phyloP scores from a whole-genome alignment of 2,329 filamentous ascomycete species.

The Aspergillus aculeatus region DNA sequence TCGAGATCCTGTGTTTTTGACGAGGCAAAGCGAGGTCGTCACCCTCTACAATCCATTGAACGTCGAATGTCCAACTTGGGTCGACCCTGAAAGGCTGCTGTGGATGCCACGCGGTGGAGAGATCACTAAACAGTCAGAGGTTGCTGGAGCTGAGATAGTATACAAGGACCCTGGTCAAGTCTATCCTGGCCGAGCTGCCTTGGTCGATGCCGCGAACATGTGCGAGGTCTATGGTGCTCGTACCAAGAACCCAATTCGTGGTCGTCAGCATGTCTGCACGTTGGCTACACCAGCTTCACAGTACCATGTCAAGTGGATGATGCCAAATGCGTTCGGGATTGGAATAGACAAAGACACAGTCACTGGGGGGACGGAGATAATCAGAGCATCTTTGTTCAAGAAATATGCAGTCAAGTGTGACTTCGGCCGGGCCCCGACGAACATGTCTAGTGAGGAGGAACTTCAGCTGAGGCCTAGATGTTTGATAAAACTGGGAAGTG shows the following conservation, averaged over 20 bases:
- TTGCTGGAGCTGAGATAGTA: background rate
- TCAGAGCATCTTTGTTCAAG: conserved; percentile 22
- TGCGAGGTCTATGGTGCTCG: background rate
- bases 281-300: conserved; percentile 49
- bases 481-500: conserved; percentile 46
- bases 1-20: conserved; percentile 54
- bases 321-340: conserved; percentile 37
- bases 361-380: conserved; percentile 11
- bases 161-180: background rate
- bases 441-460: background rate
- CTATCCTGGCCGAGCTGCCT: background rate
- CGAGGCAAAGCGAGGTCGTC: conserved; percentile 49
- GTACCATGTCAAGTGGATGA: conserved; percentile 55
- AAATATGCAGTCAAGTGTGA: conserved; percentile 25
- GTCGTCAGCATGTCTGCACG: conserved; percentile 53
- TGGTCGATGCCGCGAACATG: background rate
- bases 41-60: conserved; percentile 50
- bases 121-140: background rate
- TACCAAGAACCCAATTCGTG: conserved; percentile 12
- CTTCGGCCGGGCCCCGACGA: conserved; percentile 19
- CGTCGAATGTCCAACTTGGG: conserved; percentile 38
- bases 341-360: conserved; percentile 19
- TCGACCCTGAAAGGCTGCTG: conserved; percentile 22
- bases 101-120: conserved; percentile 13
- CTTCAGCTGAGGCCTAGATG: conserved; percentile 18